phyloP scores from a whole-genome alignment of 495 filamentous ascomycete species.

The Neurospora terricola region DNA sequence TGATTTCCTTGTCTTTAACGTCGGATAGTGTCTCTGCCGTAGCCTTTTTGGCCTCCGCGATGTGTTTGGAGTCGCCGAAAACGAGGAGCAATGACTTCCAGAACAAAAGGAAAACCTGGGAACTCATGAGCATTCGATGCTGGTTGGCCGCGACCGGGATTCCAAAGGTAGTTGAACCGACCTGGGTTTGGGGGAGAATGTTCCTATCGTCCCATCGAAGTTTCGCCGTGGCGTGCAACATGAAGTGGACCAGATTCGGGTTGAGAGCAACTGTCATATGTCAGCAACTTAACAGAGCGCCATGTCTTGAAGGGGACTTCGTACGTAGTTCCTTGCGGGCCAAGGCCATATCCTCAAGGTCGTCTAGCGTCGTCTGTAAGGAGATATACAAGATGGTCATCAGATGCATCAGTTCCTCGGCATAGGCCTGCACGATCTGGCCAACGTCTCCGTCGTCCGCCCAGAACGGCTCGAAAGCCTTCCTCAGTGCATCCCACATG shows the following conservation, averaged over 20 bases:
- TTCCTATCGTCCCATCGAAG: slow-evolving; percentile 76
- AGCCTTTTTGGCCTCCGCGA: slow-evolving; percentile 63
- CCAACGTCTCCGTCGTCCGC: slow-evolving; percentile 8
- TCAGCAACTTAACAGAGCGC: slow-evolving; percentile 13
- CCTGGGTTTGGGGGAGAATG: slow-evolving; percentile 26
- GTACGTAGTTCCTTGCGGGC: slow-evolving; percentile 33
- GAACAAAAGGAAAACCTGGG: slow-evolving; percentile 59
- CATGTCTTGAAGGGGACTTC: slow-evolving; percentile 7
- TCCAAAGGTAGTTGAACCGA: slow-evolving; percentile 1
- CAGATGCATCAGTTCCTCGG: slow-evolving; percentile 50
- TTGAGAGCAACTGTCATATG: slow-evolving; percentile 42
- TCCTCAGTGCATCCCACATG: slow-evolving; percentile 51
- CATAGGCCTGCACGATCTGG: slow-evolving; percentile 27
- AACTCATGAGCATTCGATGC: slow-evolving; percentile 3
- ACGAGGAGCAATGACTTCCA: slow-evolving; percentile 87
- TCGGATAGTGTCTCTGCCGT: slow-evolving; percentile 41
- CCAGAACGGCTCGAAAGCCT: slow-evolving; percentile 47
- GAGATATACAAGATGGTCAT: slow-evolving; percentile 63
- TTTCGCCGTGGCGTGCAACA: slow-evolving; percentile 65
- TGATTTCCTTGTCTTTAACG: slow-evolving; percentile 41
- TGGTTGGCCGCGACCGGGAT: slow-evolving; percentile 8
- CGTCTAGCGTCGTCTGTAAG: slow-evolving; percentile 54
- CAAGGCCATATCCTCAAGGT: slow-evolving; percentile 28
- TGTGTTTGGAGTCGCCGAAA: slow-evolving; percentile 64
- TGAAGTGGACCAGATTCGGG: slow-evolving; percentile 58